Evolutionary conservation across 441 rosid species (phyloP).

Genomic region (Croton setiger): DNA sequence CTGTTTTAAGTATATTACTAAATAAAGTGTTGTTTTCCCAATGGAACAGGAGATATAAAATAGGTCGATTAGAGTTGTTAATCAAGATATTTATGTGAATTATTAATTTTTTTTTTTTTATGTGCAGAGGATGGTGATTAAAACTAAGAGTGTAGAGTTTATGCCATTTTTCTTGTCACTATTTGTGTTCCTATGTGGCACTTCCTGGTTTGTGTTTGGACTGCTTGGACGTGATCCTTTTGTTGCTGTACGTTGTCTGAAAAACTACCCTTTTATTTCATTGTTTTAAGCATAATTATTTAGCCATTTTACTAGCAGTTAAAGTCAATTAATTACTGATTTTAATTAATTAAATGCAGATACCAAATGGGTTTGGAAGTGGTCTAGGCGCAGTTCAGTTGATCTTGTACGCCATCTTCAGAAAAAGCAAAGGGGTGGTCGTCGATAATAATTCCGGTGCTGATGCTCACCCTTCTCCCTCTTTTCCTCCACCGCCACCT

Average conservation of each 20-base stretch:
- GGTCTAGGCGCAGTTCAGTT: constrained; percentile 66
- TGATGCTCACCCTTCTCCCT: too few relatives aligned
- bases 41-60: too few relatives aligned
- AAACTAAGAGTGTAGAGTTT: constrained; percentile 88
- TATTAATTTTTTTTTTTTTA: neutral
- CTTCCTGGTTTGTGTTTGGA: constrained; percentile 89
- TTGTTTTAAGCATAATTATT: neutral
- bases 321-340: neutral
- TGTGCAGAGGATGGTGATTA: constrained; percentile 77
- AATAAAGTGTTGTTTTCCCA: too few relatives aligned
- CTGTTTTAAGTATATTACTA: neutral
- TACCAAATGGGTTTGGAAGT: constrained; percentile 84
- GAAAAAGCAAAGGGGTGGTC: constrained; percentile 38
- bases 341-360: constrained; percentile 30
- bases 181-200: constrained; percentile 85
- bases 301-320: neutral
- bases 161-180: constrained; percentile 96
- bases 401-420: constrained; percentile 67
- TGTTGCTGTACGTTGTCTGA: constrained; percentile 55
- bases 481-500: too few relatives aligned
- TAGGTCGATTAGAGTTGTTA: neutral
- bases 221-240: constrained; percentile 81
- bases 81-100: neutral
- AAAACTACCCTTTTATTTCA: too few relatives aligned
- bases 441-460: neutral